These are phyloP conservation scores for Fusarium oxysporum DNA, from an alignment of 2,329 filamentous ascomycete species.

Conservation along the genomic window DNA sequence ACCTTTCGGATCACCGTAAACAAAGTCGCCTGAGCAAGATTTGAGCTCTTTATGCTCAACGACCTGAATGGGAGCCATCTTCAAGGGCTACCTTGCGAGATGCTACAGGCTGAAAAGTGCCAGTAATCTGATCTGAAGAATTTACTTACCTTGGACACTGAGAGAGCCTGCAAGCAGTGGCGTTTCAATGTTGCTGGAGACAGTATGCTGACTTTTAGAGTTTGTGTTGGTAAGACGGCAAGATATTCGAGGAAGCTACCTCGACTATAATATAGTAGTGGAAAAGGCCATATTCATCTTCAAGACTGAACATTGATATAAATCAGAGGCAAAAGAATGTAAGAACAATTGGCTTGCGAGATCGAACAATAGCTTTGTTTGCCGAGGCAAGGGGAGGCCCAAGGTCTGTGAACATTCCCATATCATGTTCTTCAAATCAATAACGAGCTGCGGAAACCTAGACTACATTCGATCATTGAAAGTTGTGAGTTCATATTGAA, in stretches of 20 bases:
- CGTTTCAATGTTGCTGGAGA: not conserved
- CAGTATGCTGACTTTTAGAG: no score
- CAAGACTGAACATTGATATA: not conserved
- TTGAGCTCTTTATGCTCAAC: not conserved
- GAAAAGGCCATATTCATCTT: no score
- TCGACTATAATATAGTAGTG: not conserved
- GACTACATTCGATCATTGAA: no score
- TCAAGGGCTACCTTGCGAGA: not conserved
- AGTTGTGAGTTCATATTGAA: no score
- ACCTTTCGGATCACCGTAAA: not conserved
- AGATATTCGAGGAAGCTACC: not conserved
- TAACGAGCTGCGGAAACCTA: no score
- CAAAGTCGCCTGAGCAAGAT: not conserved
- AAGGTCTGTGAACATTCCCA: not conserved
- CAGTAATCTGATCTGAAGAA: not conserved
- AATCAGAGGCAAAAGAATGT: not conserved
- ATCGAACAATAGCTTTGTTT: not conserved
- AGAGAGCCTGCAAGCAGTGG: not conserved
- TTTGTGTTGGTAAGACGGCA: not conserved
- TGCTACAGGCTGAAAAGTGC: not conserved
- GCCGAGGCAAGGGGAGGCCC: not conserved
- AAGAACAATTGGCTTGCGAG: not conserved
- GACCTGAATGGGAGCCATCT: not conserved
- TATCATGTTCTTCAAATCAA: not conserved
- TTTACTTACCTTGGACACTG: not conserved